Conservation (phyloP, 805 yeast species). For the Wickerhamiella vanderwaltii region DNA sequence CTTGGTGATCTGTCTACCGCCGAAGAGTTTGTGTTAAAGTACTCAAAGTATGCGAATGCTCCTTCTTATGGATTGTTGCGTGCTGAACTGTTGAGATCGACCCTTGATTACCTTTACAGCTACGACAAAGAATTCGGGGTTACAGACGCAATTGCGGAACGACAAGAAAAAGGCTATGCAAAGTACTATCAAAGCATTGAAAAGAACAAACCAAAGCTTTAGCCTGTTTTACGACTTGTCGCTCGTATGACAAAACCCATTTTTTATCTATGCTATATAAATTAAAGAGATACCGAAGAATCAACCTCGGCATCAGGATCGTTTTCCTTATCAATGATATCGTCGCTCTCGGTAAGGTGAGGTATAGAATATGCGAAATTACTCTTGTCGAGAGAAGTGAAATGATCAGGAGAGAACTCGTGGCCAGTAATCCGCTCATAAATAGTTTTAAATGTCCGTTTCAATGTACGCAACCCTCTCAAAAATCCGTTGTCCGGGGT, state of each 20-base stretch:
- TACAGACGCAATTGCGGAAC: slow-evolving; percentile 3
- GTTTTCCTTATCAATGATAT: neutral
- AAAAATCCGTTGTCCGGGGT: slow-evolving; percentile 72
- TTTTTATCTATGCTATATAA: too few species aligned
- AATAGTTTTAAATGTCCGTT: slow-evolving; percentile 50
- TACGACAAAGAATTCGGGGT: slow-evolving; percentile 15
- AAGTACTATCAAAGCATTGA: neutral
- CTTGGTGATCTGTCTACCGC: slow-evolving; percentile 28
- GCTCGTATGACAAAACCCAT: neutral
- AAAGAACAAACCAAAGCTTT: slow-evolving; percentile 4
- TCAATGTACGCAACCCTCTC: slow-evolving; percentile 65
- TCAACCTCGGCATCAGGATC: neutral
- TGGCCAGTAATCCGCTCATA: slow-evolving; percentile 43
- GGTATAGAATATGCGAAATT: slow-evolving; percentile 1
- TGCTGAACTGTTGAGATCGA: slow-evolving; percentile 22
- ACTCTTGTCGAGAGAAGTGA: slow-evolving; percentile 2
- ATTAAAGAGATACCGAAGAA: slow-evolving; percentile 2
- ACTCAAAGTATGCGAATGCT: slow-evolving; percentile 21
- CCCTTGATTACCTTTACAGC: slow-evolving; percentile 19
- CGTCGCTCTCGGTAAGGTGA: neutral
- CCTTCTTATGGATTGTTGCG: slow-evolving; percentile 27
- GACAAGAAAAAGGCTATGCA: slow-evolving; percentile 12
- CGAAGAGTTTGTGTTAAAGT: slow-evolving; percentile 22
- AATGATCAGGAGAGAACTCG: slow-evolving; percentile 21
- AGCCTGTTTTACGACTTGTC: neutral